Evolutionary conservation across 2,329 filamentous ascomycete species (phyloP), one percentile per base, ranked within the genome.

Genomic region (Penicillium sp.): DNA sequence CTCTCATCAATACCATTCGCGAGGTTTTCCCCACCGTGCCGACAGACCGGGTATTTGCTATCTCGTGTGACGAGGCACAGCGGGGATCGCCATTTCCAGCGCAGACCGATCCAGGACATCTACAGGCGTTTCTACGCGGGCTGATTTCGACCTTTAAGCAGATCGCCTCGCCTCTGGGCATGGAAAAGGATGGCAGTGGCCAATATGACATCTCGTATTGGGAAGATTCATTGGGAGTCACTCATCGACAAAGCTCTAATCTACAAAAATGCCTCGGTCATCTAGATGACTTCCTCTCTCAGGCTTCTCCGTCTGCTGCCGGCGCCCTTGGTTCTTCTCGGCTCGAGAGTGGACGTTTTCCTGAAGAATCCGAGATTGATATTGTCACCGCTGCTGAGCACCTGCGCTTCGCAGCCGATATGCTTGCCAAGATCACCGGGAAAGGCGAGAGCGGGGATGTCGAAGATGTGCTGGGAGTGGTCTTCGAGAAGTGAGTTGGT

Each of bases 401-500:
- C 59, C 73, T 98, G 39, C 83, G 93, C 29, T 81, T 80, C 51
- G 90, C 89, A 9, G 89, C 87, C 1, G 79, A 83, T 36, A 83
- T 81, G 48, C 73, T 96, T n/a, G 85, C 88, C 2, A 80, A 82
- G 41, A 94, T 97, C 55, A 97, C 89, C 1, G 93, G 93, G 1
- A 80, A 80, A 39, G 90, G 89, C 1, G 87, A 89, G 55, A 79
- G 78, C 27, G 87, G 89, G 2, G 91, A 97, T 65, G 88, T 97
- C 11, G 91, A 98, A 63, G 93, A 97, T 60, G 87, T 98, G 6
- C 70, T 98, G 30, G 93, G 93, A 0, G 90, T 98, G 15, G 90
- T 98, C 3, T 98, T 98, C 70, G 91, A 97, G 65, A 97, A 94
- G 87, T 94, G 71, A 74, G 80, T 79, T 36, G 23, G 29, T 36